Evolutionary conservation across 306 rosid genomes (phyloP).

Genomic region (Glycine tomentella): DNA sequence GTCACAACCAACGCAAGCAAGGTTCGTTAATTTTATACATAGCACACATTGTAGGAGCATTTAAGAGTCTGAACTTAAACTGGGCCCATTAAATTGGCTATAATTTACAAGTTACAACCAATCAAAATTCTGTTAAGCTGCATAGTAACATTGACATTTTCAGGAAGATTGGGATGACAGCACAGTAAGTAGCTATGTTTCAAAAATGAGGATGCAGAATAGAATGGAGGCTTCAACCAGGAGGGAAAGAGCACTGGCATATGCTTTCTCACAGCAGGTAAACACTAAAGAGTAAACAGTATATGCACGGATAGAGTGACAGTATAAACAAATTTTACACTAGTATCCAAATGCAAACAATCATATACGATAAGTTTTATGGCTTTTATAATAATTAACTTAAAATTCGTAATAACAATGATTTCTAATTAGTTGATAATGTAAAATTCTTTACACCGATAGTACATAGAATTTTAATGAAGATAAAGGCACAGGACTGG

Average conservation of each 20-base stretch:
- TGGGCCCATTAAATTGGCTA: not conserved
- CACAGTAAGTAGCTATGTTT: constrained; percentile 85
- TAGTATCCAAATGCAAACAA: not conserved
- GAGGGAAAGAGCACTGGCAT: constrained; percentile 94
- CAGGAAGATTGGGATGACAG: constrained; percentile 99
- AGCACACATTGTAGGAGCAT: constrained; percentile 18
- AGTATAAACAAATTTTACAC: not conserved
- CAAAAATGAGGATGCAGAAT: constrained; percentile 82
- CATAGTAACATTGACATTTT: constrained; percentile 39
- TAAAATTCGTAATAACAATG: not conserved
- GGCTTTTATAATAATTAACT: not conserved
- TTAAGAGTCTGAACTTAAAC: not conserved
- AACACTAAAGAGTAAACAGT: not conserved
- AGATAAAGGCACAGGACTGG: not conserved
- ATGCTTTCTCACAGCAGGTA: constrained; percentile 98
- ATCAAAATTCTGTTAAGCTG: constrained; percentile 19
- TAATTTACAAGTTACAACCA: constrained; percentile 1
- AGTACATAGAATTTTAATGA: not conserved
- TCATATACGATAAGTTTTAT: not conserved
- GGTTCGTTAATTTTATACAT: not conserved
- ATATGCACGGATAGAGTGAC: not conserved
- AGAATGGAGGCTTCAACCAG: constrained; percentile 88
- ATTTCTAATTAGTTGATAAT: not conserved
- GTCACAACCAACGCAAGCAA: not conserved
- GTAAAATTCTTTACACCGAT: not conserved